A percentile compares a stretch with the other conserved stretches of the same genome.
These are phyloP conservation scores for Ormosia semicastrata DNA, from an alignment of 306 rosid genomes.

Conservation along the genomic window DNA sequence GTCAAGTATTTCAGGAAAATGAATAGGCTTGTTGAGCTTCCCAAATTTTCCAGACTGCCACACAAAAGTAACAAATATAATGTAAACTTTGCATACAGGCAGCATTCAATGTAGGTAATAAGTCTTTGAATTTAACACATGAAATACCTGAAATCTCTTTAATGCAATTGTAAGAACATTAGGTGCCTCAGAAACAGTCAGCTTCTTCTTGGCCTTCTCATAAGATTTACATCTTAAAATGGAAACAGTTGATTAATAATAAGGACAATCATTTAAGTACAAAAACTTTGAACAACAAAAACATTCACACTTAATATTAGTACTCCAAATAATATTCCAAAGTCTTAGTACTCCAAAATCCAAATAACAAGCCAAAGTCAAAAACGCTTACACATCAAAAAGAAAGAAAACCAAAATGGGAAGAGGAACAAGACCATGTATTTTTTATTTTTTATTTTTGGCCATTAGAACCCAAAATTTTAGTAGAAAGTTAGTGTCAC, in stretches of 20 bases:
- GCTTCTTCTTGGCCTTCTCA: slow-evolving; percentile 94
- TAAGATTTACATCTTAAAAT: slow-evolving; percentile 80
- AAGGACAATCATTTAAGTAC: neutral
- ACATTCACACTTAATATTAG: too few species aligned
- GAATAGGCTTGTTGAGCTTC: slow-evolving; percentile 90
- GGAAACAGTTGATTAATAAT: slow-evolving; percentile 22
- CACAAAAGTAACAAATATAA: neutral
- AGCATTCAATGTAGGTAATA: neutral
- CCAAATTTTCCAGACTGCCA: slow-evolving; percentile 95
- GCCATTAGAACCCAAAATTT: neutral
- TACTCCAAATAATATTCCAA: neutral
- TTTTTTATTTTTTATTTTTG: neutral
- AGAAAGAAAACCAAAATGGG: neutral
- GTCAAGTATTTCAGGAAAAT: slow-evolving; percentile 79
- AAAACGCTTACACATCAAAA: neutral
- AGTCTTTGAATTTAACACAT: slow-evolving; percentile 1
- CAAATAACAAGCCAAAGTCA: neutral
- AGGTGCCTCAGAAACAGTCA: slow-evolving; percentile 90
- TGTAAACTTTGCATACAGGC: neutral
- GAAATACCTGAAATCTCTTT: slow-evolving; percentile 90
- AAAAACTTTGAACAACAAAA: neutral
- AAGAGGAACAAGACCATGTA: neutral
- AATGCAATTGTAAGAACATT: slow-evolving; percentile 93
- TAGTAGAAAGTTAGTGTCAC: neutral
- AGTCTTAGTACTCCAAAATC: neutral